Percentiles rank a stretch among this genome's conserved stretches.
These are phyloP conservation scores for Rhizoclosmatium globosum DNA, from an alignment of 192 early-diverging fungal genomes.

Conservation along the genomic window DNA sequence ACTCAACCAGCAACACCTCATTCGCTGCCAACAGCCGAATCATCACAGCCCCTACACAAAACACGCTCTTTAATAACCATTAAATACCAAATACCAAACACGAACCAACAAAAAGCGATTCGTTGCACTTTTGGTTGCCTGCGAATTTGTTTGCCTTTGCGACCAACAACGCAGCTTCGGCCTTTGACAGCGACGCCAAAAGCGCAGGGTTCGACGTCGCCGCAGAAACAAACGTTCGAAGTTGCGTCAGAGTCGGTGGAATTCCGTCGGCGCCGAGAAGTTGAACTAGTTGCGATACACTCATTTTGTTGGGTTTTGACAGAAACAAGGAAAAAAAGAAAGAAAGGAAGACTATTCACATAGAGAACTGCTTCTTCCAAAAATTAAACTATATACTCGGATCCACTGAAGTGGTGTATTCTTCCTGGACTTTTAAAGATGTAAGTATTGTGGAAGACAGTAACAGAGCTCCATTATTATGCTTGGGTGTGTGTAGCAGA, in stretches of 20 bases:
- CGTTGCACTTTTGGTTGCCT: not conserved
- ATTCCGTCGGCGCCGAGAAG: not conserved
- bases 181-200: not conserved
- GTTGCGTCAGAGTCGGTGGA: not conserved
- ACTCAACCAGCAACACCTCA: not conserved
- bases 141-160: not conserved
- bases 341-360: not conserved
- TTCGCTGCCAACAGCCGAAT: not conserved
- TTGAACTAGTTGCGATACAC: not conserved
- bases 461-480: too few species aligned
- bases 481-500: too few species aligned
- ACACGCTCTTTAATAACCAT: too few species aligned
- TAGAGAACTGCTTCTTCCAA: not conserved
- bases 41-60: not conserved
- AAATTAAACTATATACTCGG: too few species aligned
- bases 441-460: too few species aligned
- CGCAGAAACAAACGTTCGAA: not conserved
- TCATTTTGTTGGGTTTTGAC: not conserved
- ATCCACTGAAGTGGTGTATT: too few species aligned
- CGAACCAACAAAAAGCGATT: not conserved
- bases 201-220: not conserved
- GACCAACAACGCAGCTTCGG: not conserved
- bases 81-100: too few species aligned
- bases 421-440: too few species aligned
- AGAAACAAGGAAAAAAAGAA: constrained; percentile 6